Conservation (phyloP, 345 rosid genomes). For the Hibiscus mutabilis region DNA sequence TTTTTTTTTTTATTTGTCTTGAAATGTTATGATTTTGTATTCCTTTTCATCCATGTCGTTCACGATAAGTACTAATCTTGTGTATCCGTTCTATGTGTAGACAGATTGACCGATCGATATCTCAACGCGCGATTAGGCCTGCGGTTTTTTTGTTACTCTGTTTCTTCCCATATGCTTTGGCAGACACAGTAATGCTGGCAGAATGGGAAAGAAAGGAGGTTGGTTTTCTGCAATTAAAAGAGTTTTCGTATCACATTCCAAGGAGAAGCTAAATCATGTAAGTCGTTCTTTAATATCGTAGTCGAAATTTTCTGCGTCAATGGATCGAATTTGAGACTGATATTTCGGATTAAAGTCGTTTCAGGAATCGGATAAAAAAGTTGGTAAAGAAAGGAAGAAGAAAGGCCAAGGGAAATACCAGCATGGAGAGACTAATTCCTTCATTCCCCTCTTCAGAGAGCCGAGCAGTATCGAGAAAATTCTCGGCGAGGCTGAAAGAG, state of each 20-base stretch:
- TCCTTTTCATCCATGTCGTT: background rate
- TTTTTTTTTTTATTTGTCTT: too few species aligned
- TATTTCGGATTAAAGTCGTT: background rate
- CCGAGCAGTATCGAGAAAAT: constrained; percentile 95
- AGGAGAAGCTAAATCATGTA: constrained; percentile 66
- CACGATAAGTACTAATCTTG: background rate
- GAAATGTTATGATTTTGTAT: background rate
- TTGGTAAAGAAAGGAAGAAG: constrained; percentile 58
- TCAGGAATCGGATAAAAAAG: constrained; percentile 53
- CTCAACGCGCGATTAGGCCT: background rate
- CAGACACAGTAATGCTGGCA: constrained; percentile 52
- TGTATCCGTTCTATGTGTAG: background rate
- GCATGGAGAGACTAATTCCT: constrained; percentile 68
- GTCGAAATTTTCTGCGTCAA: background rate
- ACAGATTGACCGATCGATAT: background rate
- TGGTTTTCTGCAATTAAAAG: constrained; percentile 96
- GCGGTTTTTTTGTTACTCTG: constrained; percentile 14
- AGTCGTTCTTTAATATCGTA: constrained; percentile 13
- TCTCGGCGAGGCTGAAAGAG: constrained; percentile 86
- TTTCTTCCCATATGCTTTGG: constrained; percentile 23
- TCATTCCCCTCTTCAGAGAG: constrained; percentile 71
- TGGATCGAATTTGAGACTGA: background rate
- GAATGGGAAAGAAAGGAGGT: constrained; percentile 90
- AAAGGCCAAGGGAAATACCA: constrained; percentile 47
- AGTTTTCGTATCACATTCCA: constrained; percentile 59